These are phyloP conservation scores for Talaromyces adpressus DNA, from an alignment of 495 filamentous ascomycete species.

Conservation along the genomic window DNA sequence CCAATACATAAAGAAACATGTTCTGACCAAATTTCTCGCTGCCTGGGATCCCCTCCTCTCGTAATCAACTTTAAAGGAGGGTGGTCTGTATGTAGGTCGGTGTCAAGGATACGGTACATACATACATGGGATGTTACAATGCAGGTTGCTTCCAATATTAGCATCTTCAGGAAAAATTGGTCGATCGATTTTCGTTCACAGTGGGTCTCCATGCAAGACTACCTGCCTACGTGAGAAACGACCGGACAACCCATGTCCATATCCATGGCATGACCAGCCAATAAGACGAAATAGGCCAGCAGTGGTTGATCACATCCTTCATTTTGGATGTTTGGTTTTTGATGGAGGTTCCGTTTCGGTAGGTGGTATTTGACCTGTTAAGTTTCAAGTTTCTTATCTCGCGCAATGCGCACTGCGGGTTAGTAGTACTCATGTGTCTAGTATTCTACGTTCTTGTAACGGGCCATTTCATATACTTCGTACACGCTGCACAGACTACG, in stretches of 20 bases:
- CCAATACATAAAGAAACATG: no score
- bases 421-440: no score
- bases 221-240: not conserved
- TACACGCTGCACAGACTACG: no score
- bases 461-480: no score
- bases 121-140: not conserved
- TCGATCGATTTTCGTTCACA: not conserved
- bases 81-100: not conserved
- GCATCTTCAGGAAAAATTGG: constrained; percentile 5
- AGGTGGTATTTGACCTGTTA: no score
- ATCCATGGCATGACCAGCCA: not conserved
- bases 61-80: not conserved
- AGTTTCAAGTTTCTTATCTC: no score
- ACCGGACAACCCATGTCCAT: not conserved
- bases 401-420: no score
- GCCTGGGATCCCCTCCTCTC: no score
- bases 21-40: no score
- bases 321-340: no score
- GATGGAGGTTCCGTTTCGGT: no score
- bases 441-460: no score
- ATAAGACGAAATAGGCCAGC: not conserved
- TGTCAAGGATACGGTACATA: not conserved
- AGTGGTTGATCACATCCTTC: not conserved
- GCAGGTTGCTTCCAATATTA: constrained; percentile 2
- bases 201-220: not conserved